Base-by-base conservation (phyloP, 306 rosid species). In the Sophora flavescens region DNA sequence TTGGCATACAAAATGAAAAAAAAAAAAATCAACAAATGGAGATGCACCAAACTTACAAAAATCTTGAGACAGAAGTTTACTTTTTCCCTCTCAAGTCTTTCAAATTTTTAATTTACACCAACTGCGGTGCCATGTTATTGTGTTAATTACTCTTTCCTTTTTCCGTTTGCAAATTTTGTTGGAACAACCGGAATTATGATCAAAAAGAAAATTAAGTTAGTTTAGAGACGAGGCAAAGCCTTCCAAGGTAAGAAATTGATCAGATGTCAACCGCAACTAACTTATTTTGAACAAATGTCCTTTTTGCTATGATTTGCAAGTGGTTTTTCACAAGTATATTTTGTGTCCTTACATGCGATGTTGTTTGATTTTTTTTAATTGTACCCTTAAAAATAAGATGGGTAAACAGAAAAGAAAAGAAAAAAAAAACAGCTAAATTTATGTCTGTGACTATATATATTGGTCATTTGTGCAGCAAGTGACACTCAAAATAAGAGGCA, bases 171-270 rank as follows among this genome's bases (percentile, higher is more conserved):
- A 47, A 70, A 61, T 80, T 88, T 74, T 45, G 84, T 88, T 84
- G 63, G 74, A 88, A 88, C 93, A 75, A 88, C 93, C 84, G 54
- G 78, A 76, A 84, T 70, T 48, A 77, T 72, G 17, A 68, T 30
- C 11, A 51, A 48, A 50, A 66, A 9, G 76, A 66, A 75, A 78
- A 44, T 6, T 17, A 6, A 13, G 5, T 72, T 58, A 54, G 61
- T 68, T 76, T 69, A 67, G 64, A 35, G 74, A 65, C 66, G 63
- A 35, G 66, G 67, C 53, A 79, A 79, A 79, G 81, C 70, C 89
- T 87, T 89, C 73, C 42, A 87, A 80, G 85, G 92, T 78, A 56
- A 86, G 42, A 22, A 69, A 53, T 48, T 45, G 47, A 47, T 74
- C 6, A 63, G 74, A 77, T 80, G 68, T 39, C 78, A 87, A 83